phyloP scores from a whole-genome alignment of 1,284 basidiomycete genomes.

The Fistulina hepatica region DNA sequence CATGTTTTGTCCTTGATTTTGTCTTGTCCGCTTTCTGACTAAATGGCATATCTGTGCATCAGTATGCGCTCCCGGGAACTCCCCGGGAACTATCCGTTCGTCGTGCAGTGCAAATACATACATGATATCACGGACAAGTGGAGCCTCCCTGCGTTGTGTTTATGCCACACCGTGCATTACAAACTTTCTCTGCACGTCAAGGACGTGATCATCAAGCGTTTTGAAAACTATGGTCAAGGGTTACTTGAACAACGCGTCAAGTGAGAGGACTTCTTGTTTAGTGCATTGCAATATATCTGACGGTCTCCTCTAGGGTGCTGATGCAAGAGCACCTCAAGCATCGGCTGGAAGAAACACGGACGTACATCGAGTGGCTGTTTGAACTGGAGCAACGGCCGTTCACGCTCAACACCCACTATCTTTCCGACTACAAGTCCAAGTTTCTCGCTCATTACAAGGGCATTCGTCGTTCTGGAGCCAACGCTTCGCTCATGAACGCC shows the following conservation, averaged over 20 bases:
- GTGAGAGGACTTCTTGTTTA: slow-evolving; percentile 27
- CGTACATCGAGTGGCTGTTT: slow-evolving; percentile 40
- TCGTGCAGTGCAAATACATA: slow-evolving; percentile 44
- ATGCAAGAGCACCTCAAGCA: slow-evolving; percentile 37
- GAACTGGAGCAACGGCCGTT: slow-evolving; percentile 41
- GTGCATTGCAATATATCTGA: neutral
- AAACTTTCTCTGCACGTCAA: slow-evolving; percentile 32
- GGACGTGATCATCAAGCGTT: slow-evolving; percentile 34
- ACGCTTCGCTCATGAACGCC: slow-evolving; percentile 20
- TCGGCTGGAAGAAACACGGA: slow-evolving; percentile 29
- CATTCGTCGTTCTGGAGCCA: slow-evolving; percentile 25
- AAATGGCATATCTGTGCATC: neutral
- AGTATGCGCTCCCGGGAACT: slow-evolving; percentile 62
- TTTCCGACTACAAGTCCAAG: slow-evolving; percentile 44
- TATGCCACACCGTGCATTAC: slow-evolving; percentile 36
- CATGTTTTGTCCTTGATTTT: neutral
- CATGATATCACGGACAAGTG: slow-evolving; percentile 34
- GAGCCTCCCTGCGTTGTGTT: slow-evolving; percentile 32
- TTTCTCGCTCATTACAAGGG: slow-evolving; percentile 40
- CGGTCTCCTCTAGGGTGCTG: slow-evolving; percentile 27
- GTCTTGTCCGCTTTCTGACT: neutral
- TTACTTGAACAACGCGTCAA: slow-evolving; percentile 38
- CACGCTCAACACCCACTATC: slow-evolving; percentile 49
- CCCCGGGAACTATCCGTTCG: slow-evolving; percentile 53
- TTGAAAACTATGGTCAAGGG: slow-evolving; percentile 42